Percentiles rank a stretch among this genome's conserved stretches.
These are phyloP conservation scores for Paraconiothyrium brasiliense DNA, from an alignment of 2,329 filamentous ascomycete genomes.

Conservation along the genomic window DNA sequence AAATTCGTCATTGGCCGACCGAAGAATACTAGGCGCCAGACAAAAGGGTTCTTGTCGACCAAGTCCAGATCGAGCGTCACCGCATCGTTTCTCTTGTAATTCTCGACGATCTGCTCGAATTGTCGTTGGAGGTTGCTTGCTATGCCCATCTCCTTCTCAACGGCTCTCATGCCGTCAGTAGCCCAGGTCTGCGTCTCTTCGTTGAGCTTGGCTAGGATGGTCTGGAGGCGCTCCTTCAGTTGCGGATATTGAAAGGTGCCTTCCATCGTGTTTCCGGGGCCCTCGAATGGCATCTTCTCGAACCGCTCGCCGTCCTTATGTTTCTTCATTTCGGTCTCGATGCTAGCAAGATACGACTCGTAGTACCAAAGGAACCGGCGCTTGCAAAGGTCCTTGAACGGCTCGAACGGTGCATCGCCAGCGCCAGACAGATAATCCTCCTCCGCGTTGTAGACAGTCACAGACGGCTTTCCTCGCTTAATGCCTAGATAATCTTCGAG, in stretches of 20 bases:
- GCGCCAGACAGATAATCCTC: slow-evolving; percentile 56
- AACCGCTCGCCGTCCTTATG: slow-evolving; percentile 73
- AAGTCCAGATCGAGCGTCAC: slow-evolving; percentile 79
- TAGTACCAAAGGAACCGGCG: slow-evolving; percentile 96
- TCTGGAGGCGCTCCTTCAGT: slow-evolving; percentile 73
- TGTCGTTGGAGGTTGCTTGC: slow-evolving; percentile 85
- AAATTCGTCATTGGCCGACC: slow-evolving; percentile 92
- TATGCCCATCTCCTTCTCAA: slow-evolving; percentile 74
- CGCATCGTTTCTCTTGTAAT: slow-evolving; percentile 75
- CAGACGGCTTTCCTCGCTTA: slow-evolving; percentile 49
- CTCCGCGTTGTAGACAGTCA: slow-evolving; percentile 61
- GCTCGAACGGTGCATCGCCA: slow-evolving; percentile 75
- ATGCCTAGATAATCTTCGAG: slow-evolving; percentile 82
- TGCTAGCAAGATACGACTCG: slow-evolving; percentile 79
- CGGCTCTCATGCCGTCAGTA: slow-evolving; percentile 69
- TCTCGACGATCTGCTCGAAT: slow-evolving; percentile 81
- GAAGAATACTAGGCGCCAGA: slow-evolving; percentile 90
- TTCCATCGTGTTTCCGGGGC: slow-evolving; percentile 79
- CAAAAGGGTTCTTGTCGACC: slow-evolving; percentile 83
- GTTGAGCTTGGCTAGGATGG: slow-evolving; percentile 75
- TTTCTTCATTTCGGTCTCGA: slow-evolving; percentile 70
- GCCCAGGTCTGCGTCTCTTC: slow-evolving; percentile 78
- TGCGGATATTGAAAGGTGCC: slow-evolving; percentile 84
- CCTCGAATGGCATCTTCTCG: slow-evolving; percentile 88
- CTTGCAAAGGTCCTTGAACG: slow-evolving; percentile 91